A percentile compares a stretch with the other conserved stretches of the same genome.
Conservation (phyloP, 352 stramenopile genomes). For the Globisporangium heterothallicum region DNA sequence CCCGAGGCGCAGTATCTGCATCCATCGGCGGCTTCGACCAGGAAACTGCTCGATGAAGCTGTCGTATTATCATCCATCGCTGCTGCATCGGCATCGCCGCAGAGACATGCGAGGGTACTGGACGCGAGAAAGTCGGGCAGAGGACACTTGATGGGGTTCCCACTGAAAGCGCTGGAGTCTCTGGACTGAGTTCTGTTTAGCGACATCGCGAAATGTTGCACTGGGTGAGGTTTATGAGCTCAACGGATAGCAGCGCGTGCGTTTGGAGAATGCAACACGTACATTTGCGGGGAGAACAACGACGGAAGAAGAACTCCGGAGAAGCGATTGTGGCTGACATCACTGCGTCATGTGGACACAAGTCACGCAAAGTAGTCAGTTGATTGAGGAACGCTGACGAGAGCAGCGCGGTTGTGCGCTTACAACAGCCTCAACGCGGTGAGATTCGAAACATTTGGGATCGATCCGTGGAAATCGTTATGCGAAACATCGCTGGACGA, state of each 20-base stretch:
- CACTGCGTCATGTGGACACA: slow-evolving; percentile 14
- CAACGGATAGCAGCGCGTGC: too few species aligned
- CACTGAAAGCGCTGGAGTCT: slow-evolving; percentile 15
- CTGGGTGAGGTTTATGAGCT: too few species aligned
- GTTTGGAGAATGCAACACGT: slow-evolving; percentile 19
- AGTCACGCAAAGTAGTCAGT: background rate
- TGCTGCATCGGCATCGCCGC: slow-evolving; percentile 19
- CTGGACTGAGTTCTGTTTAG: slow-evolving; percentile 18
- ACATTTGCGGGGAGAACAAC: slow-evolving; percentile 23
- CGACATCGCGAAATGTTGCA: too few species aligned
- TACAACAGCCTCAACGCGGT: slow-evolving; percentile 46
- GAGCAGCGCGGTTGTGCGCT: background rate
- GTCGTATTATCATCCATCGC: background rate
- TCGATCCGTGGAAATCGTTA: slow-evolving; percentile 33
- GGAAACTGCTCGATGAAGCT: slow-evolving; percentile 1
- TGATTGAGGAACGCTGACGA: background rate
- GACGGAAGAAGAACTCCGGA: slow-evolving; percentile 15
- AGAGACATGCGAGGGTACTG: slow-evolving; percentile 24
- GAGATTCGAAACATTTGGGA: slow-evolving; percentile 41
- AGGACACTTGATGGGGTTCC: slow-evolving; percentile 23
- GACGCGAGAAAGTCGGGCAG: background rate
- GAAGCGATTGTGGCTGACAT: slow-evolving; percentile 32
- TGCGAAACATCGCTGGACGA: slow-evolving; percentile 37
- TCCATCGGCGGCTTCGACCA: slow-evolving; percentile 10
- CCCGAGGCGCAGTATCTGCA: slow-evolving; percentile 33